phyloP scores from a whole-genome alignment of 768 basidiomycete genomes.

The Tulasnella calospora region DNA sequence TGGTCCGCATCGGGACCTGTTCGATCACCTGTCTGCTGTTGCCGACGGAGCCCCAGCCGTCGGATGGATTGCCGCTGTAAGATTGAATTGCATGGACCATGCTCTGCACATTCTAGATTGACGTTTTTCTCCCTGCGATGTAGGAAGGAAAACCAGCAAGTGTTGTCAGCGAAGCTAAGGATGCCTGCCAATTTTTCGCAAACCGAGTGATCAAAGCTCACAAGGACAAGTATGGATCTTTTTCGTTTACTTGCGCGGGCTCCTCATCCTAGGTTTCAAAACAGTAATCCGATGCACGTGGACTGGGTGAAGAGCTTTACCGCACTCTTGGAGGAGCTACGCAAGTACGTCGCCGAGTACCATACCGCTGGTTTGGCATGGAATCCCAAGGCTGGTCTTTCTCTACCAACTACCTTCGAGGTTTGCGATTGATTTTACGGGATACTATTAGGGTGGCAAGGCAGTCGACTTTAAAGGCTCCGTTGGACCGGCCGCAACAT shows the following conservation, averaged over 20 bases:
- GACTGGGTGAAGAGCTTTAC: constrained; percentile 81
- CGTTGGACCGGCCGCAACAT: constrained; percentile 33
- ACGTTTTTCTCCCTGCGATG: background rate
- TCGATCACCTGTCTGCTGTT: constrained; percentile 72
- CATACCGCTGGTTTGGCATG: constrained; percentile 83
- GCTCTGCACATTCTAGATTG: background rate
- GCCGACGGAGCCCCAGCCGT: constrained; percentile 74
- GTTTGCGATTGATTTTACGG: background rate
- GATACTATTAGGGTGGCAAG: constrained; percentile 10
- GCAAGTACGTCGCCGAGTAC: constrained; percentile 76
- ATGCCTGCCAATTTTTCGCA: constrained; percentile 79
- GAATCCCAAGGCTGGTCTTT: constrained; percentile 66
- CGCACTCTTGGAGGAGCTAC: constrained; percentile 67
- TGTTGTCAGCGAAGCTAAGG: constrained; percentile 76
- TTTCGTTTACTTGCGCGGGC: background rate
- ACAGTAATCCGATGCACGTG: constrained; percentile 78
- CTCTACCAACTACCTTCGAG: background rate
- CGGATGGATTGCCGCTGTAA: constrained; percentile 83
- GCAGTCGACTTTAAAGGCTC: constrained; percentile 36
- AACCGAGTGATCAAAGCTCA: constrained; percentile 87
- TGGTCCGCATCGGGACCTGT: constrained; percentile 66
- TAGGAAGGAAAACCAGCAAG: constrained; percentile 75
- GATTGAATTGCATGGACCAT: constrained; percentile 33
- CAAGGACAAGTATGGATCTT: constrained; percentile 73
- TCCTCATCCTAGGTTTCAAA: background rate